Percentiles rank a stretch among this genome's conserved stretches.
Evolutionary conservation across 169 alveolate species (phyloP).

Genomic region (Sarcocystis neurona): DNA sequence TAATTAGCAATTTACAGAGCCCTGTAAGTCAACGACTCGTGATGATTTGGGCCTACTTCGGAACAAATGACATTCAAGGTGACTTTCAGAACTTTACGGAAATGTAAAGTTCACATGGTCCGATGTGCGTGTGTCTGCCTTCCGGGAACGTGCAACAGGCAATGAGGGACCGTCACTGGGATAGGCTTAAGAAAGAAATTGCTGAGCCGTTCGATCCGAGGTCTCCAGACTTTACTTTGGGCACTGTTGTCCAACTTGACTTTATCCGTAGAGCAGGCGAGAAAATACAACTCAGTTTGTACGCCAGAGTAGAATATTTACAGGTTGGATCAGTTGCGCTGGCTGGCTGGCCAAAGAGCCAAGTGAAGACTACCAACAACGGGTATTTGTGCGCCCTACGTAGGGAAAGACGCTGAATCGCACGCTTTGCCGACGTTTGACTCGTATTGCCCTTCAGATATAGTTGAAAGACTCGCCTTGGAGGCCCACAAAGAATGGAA

Average conservation of each 20-base stretch:
- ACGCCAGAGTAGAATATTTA: background rate
- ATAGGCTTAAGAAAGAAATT: constrained; percentile 67
- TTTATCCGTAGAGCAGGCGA: constrained; percentile 56
- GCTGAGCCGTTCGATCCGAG: constrained; percentile 65
- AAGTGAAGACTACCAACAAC: too few species aligned
- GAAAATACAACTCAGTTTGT: background rate
- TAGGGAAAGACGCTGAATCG: too few species aligned
- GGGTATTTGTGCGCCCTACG: too few species aligned
- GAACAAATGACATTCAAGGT: too few species aligned
- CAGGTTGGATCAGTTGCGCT: background rate
- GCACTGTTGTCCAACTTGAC: constrained; percentile 56
- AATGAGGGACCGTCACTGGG: constrained; percentile 72
- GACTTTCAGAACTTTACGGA: too few species aligned
- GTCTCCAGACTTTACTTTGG: constrained; percentile 61
- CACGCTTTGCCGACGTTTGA: too few species aligned
- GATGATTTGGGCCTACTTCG: too few species aligned
- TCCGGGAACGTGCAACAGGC: too few species aligned
- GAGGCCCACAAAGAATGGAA: constrained; percentile 76
- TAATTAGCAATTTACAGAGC: constrained; percentile 64
- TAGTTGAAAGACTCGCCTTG: constrained; percentile 65
- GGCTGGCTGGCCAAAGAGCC: background rate
- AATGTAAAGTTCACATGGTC: too few species aligned
- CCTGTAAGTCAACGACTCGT: constrained; percentile 57
- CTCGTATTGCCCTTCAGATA: constrained; percentile 24
- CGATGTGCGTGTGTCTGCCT: too few species aligned